Evolutionary conservation across 345 rosid species (phyloP).

Genomic region (Hibiscus syriacus): DNA sequence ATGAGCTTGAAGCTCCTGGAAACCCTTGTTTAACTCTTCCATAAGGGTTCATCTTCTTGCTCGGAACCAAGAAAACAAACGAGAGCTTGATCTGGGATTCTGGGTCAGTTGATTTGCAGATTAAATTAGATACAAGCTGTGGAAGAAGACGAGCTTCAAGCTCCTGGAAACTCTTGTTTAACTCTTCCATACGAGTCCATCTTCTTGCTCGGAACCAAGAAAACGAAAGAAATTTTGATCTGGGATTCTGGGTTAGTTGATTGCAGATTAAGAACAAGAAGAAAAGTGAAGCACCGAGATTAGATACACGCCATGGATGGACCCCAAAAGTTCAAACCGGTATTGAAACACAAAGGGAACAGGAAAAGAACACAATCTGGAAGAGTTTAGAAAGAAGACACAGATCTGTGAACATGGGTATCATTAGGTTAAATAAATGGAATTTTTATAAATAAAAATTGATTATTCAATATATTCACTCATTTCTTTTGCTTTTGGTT

Average conservation of each 20-base stretch:
- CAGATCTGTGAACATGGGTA: neutral
- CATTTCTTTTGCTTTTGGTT: neutral
- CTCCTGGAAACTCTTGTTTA: neutral
- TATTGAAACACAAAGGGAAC: neutral
- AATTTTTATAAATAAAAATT: neutral
- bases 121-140: neutral
- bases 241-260: no score
- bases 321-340: neutral
- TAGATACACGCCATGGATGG: neutral
- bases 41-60: neutral
- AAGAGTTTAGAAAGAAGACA: slow-evolving; percentile 5
- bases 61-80: neutral
- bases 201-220: neutral
- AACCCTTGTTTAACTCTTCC: neutral
- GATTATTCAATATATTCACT: neutral
- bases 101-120: no score
- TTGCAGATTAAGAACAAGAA: no score
- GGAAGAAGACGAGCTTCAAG: no score
- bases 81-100: neutral
- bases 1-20: no score
- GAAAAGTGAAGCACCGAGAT: neutral
- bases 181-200: neutral
- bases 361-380: neutral
- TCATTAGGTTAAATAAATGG: neutral
- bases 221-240: neutral